phyloP scores from a whole-genome alignment of 768 basidiomycete species.

The Suillus subaureus region DNA sequence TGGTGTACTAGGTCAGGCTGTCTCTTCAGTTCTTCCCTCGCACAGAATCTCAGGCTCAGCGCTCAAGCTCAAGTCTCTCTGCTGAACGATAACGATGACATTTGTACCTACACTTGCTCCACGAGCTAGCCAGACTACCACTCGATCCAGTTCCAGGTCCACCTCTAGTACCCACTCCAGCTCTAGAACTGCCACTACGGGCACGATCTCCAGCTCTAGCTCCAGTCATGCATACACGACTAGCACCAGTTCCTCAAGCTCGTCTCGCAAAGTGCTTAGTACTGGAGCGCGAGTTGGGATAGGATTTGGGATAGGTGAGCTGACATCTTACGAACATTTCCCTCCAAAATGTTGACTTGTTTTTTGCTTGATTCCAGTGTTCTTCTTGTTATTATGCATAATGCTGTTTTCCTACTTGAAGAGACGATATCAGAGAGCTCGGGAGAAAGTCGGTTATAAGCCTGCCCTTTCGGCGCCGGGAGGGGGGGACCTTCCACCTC shows the following conservation, averaged over 20 bases:
- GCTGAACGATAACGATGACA: neutral
- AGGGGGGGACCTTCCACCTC: neutral
- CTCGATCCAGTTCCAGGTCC: neutral
- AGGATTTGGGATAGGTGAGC: conserved; percentile 27
- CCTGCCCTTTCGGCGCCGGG: neutral
- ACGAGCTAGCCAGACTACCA: neutral
- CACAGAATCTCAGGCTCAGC: neutral
- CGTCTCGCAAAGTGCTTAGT: conserved; percentile 9
- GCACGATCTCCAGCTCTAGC: conserved; percentile 6
- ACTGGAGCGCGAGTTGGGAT: conserved; percentile 28
- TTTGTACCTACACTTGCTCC: neutral
- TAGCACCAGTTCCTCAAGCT: conserved; percentile 7
- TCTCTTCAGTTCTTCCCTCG: neutral
- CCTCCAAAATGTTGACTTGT: neutral
- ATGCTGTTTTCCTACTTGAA: conserved; percentile 10
- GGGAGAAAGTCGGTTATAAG: neutral
- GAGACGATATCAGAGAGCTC: conserved; percentile 8
- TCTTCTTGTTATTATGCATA: conserved; percentile 4
- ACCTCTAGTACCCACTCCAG: neutral
- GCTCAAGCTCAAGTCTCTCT: neutral
- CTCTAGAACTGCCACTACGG: neutral
- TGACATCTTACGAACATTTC: neutral
- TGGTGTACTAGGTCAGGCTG: neutral
- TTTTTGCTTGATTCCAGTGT: neutral
- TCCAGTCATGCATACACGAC: conserved; percentile 1